Conservation (phyloP, 768 basidiomycete species). For the Mycena crocata region DNA sequence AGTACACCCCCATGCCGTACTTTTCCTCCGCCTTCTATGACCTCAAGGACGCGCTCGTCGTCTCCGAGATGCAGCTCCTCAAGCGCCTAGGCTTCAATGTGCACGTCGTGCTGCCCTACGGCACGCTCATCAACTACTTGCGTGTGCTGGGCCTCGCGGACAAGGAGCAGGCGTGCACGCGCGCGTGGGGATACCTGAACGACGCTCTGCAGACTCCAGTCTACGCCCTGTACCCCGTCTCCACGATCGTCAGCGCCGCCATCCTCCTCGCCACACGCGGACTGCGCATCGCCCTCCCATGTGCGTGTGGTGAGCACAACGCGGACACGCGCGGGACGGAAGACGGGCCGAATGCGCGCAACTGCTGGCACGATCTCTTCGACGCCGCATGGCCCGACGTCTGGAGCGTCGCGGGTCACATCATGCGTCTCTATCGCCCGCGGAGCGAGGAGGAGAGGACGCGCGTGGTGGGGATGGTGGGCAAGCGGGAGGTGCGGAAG, state of each 20-base stretch:
- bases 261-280: slow-evolving; percentile 86
- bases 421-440: slow-evolving; percentile 83
- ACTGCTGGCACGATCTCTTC: slow-evolving; percentile 95
- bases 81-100: slow-evolving; percentile 97
- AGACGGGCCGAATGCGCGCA: too few species aligned
- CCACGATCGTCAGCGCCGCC: slow-evolving; percentile 89
- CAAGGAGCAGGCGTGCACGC: slow-evolving; percentile 74
- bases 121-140: slow-evolving; percentile 94
- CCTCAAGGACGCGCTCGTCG: slow-evolving; percentile 92
- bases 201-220: slow-evolving; percentile 97
- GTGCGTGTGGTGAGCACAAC: too few species aligned
- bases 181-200: slow-evolving; percentile 95
- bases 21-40: slow-evolving; percentile 93
- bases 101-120: slow-evolving; percentile 92
- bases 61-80: slow-evolving; percentile 97
- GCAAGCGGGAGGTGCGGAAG: slow-evolving; percentile 82
- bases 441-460: slow-evolving; percentile 58
- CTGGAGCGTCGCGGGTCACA: slow-evolving; percentile 84
- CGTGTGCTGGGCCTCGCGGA: slow-evolving; percentile 87
- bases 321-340: too few species aligned
- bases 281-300: slow-evolving; percentile 79
- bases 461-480: slow-evolving; percentile 68
- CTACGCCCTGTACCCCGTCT: slow-evolving; percentile 89
- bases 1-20: slow-evolving; percentile 89
- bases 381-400: slow-evolving; percentile 93